Base-by-base conservation (phyloP, 805 yeast species). In the Trichomonascus vanleenenianus region DNA sequence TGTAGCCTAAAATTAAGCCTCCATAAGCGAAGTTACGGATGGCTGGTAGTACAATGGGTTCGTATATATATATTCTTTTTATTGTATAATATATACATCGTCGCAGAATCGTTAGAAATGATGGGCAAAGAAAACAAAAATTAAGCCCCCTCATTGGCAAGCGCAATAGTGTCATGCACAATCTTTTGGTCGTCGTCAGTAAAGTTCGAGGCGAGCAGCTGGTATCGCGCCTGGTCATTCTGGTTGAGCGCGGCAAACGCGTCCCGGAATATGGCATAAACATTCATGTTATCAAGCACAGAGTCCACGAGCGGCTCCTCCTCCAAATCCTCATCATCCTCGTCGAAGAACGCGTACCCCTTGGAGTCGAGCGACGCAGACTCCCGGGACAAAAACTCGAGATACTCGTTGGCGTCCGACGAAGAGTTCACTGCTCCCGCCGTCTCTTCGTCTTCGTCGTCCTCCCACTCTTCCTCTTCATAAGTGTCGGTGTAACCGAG, bases 231-330 rank as follows among this genome's bases (percentile, higher is more conserved):
- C 0, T 66, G 61, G 50, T 80, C 79, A 7, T 63, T 58, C 27
- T 66, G 70, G 54, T 78, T 81, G 16, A 84, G 58, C 1, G 60
- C 57, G 2, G 68, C 48, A 14, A 85, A 63, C 15, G 76, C 72
- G 15, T 75, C 73, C 46, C 80, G 77, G 63, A 88, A 79, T 2
- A 78, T 75, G 12, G 71, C 70, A 63, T 80, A 87, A 2, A 84
- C 81, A 58, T 91, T 84, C 42, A 88, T 65, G 36, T 71, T 68
- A 58, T 91, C 97, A 40, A 93, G 72, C 2, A 94, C 81, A 1
- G 91, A 83, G 52, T 81, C 83, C 20, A 84, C 76, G 59, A 84
- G 70, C 8, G 96, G 79, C 58, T 84, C 96, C 58, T 89, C 97
- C 39, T 81, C 79, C 39, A 85, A 72, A 7, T 84, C 93, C 41